These are phyloP conservation scores for Adansonia rubrostipa DNA, from an alignment of 441 rosid genomes.

Conservation along the genomic window DNA sequence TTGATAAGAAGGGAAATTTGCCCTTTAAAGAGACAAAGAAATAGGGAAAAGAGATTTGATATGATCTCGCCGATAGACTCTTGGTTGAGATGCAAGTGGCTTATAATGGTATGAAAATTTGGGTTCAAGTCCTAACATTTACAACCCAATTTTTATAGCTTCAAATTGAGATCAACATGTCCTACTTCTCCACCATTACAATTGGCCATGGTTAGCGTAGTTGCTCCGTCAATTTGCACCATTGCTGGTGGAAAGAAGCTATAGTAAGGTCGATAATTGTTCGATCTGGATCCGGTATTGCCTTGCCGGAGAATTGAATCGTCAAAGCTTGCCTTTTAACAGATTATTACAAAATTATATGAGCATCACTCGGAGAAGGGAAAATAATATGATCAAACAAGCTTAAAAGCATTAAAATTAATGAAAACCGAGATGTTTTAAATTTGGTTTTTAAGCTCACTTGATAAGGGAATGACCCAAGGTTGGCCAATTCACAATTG, in stretches of 20 bases:
- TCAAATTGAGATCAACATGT: conserved; percentile 57
- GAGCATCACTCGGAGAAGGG: not conserved
- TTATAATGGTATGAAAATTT: too few species aligned
- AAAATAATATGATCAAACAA: conserved; percentile 2
- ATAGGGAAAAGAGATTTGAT: not conserved
- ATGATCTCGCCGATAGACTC: too few species aligned
- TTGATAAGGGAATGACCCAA: conserved; percentile 36
- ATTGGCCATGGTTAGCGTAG: conserved; percentile 11
- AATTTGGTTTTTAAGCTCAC: too few species aligned
- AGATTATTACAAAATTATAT: not conserved
- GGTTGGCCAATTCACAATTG: conserved; percentile 30
- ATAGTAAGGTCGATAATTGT: conserved; percentile 36
- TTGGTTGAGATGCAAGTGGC: too few species aligned
- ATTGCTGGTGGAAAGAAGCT: conserved; percentile 49
- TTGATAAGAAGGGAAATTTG: not conserved
- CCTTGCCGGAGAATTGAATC: conserved; percentile 30
- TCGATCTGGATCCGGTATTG: not conserved
- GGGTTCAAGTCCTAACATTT: too few species aligned
- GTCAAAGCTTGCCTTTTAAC: conserved; percentile 37
- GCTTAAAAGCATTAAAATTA: too few species aligned
- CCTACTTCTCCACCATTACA: conserved; percentile 39
- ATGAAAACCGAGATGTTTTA: too few species aligned
- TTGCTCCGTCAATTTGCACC: conserved; percentile 33
- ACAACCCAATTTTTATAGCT: conserved; percentile 37
- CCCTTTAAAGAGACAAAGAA: conserved; percentile 13